Base-by-base conservation (phyloP, 2,329 filamentous ascomycete genomes). In the Ceratocystiopsis minuta region DNA sequence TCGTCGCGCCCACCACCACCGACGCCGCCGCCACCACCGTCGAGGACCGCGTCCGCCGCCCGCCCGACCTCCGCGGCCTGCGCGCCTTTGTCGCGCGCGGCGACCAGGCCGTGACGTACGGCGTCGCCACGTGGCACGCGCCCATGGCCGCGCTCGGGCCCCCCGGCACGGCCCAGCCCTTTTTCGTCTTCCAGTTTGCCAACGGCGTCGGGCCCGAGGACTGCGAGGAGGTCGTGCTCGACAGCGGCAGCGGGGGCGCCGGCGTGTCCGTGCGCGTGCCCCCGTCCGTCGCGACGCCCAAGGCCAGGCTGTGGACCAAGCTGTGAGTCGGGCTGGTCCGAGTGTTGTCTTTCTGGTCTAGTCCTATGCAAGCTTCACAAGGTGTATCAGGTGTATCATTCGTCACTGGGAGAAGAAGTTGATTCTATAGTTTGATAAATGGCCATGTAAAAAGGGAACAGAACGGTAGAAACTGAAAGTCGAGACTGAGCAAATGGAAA, bases 121-220 rank as follows among this genome's bases (percentile, higher is more conserved):
- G 73, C 1, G 77, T 82, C 1, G 90, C 85, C 6, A 95, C 86
- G 42, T 98, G 88, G 74, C 90, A 98, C 64, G 86, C 88, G 46
- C 90, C 90, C 0, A 96, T 98, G 88, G 81, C 86, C 14, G 86
- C 84, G 15, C 60, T 96, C 39, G 87, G 87, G 0, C 48, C 55
- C 3, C 43, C 52, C 2, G 66, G 61, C 2, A 61, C 63, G 20
- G 67, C 76, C 16, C 65, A 95, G 38, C 84, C 90, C 55, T 96
- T 95, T 58, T 72, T 93, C 6, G 88, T 96, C 2, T 72, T 82
- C 50, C 88, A 96, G 63, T 90, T 82, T 62, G 77, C 78, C 32
- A 96, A 92, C 58, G 86, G 82, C 2, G 78, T 90, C 13, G 72
- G 62, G 0, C 62, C 69, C 2, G 88, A 96, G 61, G 90, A 98